Percentiles rank a stretch among this genome's conserved stretches.
phyloP scores from a whole-genome alignment of 2,329 filamentous ascomycete species.

The Microsporum ferrugineum region DNA sequence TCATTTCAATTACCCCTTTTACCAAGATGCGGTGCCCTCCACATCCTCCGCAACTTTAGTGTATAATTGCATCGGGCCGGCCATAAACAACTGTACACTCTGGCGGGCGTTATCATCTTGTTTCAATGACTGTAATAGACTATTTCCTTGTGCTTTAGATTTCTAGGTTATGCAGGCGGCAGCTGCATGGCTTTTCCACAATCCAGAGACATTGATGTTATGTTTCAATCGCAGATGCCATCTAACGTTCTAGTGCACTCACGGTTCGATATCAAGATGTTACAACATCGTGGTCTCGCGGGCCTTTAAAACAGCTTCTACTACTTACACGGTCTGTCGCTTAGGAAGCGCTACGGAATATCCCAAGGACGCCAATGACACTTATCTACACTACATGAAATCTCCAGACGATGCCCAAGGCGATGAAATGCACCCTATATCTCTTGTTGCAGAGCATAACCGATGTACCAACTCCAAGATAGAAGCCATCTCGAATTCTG shows the following conservation, averaged over 20 bases:
- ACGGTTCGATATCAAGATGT: background rate
- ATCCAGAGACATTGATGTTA: background rate
- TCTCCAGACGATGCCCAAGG: too few relatives aligned
- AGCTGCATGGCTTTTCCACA: background rate
- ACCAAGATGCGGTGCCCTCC: conserved; percentile 1
- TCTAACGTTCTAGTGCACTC: background rate
- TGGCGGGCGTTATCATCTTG: conserved; percentile 4
- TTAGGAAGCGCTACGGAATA: too few relatives aligned
- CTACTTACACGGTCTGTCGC: too few relatives aligned
- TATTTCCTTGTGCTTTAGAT: conserved; percentile 3
- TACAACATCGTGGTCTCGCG: background rate
- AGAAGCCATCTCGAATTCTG: too few relatives aligned
- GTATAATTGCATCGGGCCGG: conserved; percentile 2
- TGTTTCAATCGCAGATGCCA: background rate
- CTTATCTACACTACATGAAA: too few relatives aligned
- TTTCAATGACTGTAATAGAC: conserved; percentile 1
- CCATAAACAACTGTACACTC: background rate
- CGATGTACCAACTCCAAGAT: too few relatives aligned
- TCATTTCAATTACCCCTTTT: background rate
- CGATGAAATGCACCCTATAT: too few relatives aligned
- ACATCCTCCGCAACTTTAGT: conserved; percentile 1
- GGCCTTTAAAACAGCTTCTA: background rate
- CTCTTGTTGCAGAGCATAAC: too few relatives aligned
- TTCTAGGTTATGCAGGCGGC: background rate
- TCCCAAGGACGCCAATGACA: too few relatives aligned